These are phyloP conservation scores for Logfia minima DNA, from an alignment of 129 eudicot species.

Conservation along the genomic window DNA sequence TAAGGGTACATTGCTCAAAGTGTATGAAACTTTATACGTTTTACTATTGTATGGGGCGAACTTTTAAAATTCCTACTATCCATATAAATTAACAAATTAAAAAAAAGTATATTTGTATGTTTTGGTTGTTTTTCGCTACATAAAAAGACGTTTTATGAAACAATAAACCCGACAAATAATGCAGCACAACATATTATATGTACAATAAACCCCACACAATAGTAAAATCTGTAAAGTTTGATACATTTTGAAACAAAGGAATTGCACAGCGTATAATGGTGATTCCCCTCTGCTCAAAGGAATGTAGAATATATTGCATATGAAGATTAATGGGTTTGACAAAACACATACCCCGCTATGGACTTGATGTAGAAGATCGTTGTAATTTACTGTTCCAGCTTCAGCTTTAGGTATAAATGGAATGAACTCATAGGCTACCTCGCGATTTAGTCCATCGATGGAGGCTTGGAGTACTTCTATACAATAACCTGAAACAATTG, in stretches of 20 bases:
- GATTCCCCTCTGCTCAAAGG: too few relatives aligned
- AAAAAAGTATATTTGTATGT: too few relatives aligned
- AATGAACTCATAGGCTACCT: conserved; percentile 11
- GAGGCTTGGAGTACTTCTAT: conserved; percentile 44
- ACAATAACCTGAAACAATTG: conserved; percentile 25
- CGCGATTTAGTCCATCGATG: not conserved
- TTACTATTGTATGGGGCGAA: too few relatives aligned
- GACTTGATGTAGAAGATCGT: conserved; percentile 7
- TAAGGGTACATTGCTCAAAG: not conserved
- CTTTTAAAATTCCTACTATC: conserved; percentile 1
- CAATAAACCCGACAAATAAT: too few relatives aligned
- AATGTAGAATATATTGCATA: not conserved
- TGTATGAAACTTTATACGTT: too few relatives aligned
- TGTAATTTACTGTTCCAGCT: conserved; percentile 32
- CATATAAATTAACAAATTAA: too few relatives aligned
- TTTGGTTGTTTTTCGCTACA: too few relatives aligned
- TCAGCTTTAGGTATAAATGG: not conserved
- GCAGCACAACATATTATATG: too few relatives aligned
- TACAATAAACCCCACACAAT: too few relatives aligned
- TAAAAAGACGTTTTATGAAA: too few relatives aligned
- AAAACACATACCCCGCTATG: conserved; percentile 15
- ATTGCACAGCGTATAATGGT: not conserved
- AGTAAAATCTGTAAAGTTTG: too few relatives aligned
- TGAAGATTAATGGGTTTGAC: not conserved
- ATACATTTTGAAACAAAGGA: not conserved